Percentiles rank a stretch among this genome's conserved stretches.
Evolutionary conservation across 2,329 filamentous ascomycete genomes (phyloP).

Genomic region (Calonectria naviculata): DNA sequence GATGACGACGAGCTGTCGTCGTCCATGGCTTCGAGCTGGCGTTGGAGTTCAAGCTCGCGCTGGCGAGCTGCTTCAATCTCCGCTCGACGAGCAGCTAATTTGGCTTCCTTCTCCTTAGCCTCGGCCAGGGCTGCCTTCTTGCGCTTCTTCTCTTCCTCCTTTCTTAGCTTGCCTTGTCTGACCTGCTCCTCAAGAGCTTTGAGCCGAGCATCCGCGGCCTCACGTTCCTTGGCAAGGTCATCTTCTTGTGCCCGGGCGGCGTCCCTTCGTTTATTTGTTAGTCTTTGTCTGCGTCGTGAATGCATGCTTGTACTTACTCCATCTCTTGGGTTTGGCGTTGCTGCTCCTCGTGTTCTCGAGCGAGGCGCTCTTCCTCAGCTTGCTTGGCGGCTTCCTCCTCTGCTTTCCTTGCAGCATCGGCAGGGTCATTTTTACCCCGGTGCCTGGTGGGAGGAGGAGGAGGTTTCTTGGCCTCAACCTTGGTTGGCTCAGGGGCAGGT

Average conservation of each 20-base stretch:
- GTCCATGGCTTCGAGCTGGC: slow-evolving; percentile 81
- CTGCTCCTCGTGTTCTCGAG: slow-evolving; percentile 80
- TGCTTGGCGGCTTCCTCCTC: slow-evolving; percentile 70
- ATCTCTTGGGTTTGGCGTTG: slow-evolving; percentile 78
- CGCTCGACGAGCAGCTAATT: slow-evolving; percentile 84
- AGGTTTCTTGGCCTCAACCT: slow-evolving; percentile 69
- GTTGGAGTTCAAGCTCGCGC: slow-evolving; percentile 88
- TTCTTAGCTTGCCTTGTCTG: slow-evolving; percentile 91
- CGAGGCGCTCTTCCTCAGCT: slow-evolving; percentile 73
- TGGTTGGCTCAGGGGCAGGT: slow-evolving; percentile 61
- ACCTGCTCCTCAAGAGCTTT: slow-evolving; percentile 95
- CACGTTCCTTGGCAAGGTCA: slow-evolving; percentile 82
- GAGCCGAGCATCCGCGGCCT: slow-evolving; percentile 84
- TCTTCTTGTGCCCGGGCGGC: slow-evolving; percentile 81
- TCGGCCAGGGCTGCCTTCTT: slow-evolving; percentile 90
- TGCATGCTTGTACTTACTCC: slow-evolving; percentile 74
- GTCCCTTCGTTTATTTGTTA: slow-evolving; percentile 63
- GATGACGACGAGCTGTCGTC: slow-evolving; percentile 79
- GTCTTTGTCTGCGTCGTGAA: not conserved
- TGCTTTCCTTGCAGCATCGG: slow-evolving; percentile 63
- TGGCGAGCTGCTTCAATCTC: slow-evolving; percentile 94
- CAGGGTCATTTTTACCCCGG: slow-evolving; percentile 67
- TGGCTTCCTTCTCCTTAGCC: slow-evolving; percentile 87
- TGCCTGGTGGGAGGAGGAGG: slow-evolving; percentile 87
- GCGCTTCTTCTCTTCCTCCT: slow-evolving; percentile 93